Evolutionary conservation across 2,329 filamentous ascomycete species (phyloP).

Genomic region (Thielaviopsis euricoi): DNA sequence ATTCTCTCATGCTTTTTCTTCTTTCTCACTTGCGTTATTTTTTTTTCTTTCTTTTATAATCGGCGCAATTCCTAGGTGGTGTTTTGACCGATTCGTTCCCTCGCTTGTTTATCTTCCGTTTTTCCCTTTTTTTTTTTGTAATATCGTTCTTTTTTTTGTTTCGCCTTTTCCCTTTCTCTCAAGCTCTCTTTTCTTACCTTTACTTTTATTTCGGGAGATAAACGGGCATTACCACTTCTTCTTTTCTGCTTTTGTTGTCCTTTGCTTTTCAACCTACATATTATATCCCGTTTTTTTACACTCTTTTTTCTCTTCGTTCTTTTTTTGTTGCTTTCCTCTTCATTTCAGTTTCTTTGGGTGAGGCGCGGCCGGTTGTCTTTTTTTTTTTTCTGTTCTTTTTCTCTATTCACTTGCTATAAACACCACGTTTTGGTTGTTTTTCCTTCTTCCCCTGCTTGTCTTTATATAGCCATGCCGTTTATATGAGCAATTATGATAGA

Average conservation of each 20-base stretch:
- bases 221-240: neutral
- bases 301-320: neutral
- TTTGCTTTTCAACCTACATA: neutral
- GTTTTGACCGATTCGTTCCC: too few species aligned
- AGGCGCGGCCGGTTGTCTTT: neutral
- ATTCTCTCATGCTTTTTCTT: too few species aligned
- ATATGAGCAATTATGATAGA: conserved; percentile 6
- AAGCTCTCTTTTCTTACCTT: neutral
- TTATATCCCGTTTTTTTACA: neutral
- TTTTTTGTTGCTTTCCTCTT: conserved; percentile 1
- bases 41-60: too few species aligned
- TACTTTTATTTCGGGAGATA: neutral
- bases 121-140: neutral
- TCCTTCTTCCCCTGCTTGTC: neutral
- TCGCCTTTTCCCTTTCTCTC: neutral
- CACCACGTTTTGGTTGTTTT: neutral
- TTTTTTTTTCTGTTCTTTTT: neutral
- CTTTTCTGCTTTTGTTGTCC: neutral
- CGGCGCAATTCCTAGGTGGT: too few species aligned
- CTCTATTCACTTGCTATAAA: neutral
- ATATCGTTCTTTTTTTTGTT: neutral
- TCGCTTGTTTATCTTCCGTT: neutral
- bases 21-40: neutral
- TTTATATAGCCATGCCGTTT: conserved; percentile 2
- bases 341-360: neutral